Evolutionary conservation across 1,139 yeast genomes (phyloP).

Genomic region (Suhomyces bokatorum): DNA sequence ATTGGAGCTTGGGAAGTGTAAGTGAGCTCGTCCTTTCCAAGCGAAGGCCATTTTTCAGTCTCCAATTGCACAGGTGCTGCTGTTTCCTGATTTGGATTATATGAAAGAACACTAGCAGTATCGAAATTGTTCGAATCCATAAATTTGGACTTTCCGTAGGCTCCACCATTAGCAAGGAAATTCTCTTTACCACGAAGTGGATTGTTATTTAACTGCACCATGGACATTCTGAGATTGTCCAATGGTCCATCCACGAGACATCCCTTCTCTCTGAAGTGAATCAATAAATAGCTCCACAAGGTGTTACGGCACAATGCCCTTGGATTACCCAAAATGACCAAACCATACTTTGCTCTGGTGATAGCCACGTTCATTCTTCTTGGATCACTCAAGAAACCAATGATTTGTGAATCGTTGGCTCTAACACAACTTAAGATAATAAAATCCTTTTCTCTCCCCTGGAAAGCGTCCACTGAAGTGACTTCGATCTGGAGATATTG

Average conservation of each 20-base stretch:
- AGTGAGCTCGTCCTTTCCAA: constrained; percentile 22
- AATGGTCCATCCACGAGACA: constrained; percentile 92
- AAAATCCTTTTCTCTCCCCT: constrained; percentile 92
- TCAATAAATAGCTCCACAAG: constrained; percentile 77
- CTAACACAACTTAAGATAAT: constrained; percentile 89
- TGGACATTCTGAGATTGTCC: constrained; percentile 72
- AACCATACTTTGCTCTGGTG: constrained; percentile 87
- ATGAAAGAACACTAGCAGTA: constrained; percentile 50
- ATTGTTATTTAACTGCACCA: constrained; percentile 50
- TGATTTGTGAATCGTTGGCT: constrained; percentile 77
- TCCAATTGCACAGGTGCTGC: constrained; percentile 1
- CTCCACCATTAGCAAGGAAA: not conserved
- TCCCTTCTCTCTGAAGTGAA: constrained; percentile 81
- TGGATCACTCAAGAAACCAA: constrained; percentile 89
- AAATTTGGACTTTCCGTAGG: constrained; percentile 4
- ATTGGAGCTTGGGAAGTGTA: constrained; percentile 24
- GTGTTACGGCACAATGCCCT: constrained; percentile 68
- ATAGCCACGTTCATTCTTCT: constrained; percentile 90
- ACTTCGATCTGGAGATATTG: constrained; percentile 77
- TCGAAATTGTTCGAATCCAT: constrained; percentile 36
- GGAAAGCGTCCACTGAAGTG: constrained; percentile 93
- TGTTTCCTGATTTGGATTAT: constrained; percentile 19
- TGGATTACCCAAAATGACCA: constrained; percentile 83
- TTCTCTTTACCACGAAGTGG: constrained; percentile 1
- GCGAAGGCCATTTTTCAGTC: constrained; percentile 38